Conservation (phyloP, 768 basidiomycete species). For the Suillus sp. region DNA sequence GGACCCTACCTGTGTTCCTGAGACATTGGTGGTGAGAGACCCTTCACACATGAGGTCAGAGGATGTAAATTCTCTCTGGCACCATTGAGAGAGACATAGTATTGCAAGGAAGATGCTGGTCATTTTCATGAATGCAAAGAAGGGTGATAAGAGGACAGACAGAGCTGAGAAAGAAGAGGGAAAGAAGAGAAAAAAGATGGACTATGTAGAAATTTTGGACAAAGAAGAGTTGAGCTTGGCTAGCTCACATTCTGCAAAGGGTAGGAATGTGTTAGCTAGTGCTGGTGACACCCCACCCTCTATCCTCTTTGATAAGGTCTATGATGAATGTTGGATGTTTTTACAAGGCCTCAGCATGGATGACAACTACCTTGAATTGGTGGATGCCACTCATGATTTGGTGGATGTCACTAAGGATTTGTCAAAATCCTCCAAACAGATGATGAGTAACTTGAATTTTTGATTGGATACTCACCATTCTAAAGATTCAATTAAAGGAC, state of each 20-base stretch:
- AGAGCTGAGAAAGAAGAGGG: neutral
- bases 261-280: neutral
- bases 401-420: too few species aligned
- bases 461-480: neutral
- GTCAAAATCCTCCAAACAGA: neutral
- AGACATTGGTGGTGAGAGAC: neutral
- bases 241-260: neutral
- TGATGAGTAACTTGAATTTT: slow-evolving; percentile 1
- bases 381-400: neutral
- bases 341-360: neutral
- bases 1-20: neutral
- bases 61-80: neutral
- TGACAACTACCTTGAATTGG: neutral
- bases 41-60: neutral
- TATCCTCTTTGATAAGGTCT: neutral
- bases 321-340: neutral
- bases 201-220: neutral
- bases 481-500: neutral
- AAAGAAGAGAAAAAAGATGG: neutral
- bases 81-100: neutral
- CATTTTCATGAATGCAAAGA: neutral
- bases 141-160: neutral
- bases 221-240: neutral
- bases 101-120: neutral
- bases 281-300: too few species aligned